Evolutionary conservation across 352 stramenopile species (phyloP).

Genomic region (Paralagenidium karlingii): DNA sequence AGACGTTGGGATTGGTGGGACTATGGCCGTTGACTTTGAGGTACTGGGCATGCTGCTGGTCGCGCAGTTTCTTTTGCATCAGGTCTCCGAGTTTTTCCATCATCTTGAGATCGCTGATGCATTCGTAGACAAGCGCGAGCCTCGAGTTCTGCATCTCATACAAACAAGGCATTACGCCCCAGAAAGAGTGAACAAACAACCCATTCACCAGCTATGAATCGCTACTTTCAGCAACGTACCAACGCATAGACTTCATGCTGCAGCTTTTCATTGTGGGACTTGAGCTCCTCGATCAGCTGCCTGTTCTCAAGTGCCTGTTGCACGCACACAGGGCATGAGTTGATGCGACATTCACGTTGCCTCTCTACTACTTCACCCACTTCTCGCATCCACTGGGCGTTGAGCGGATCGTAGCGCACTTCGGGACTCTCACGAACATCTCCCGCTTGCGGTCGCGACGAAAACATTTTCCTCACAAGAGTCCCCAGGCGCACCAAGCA

Average conservation of each 20-base stretch:
- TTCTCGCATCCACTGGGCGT: slow-evolving; percentile 59
- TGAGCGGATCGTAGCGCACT: slow-evolving; percentile 29
- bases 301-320: slow-evolving; percentile 32
- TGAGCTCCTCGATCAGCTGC: slow-evolving; percentile 34
- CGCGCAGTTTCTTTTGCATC: slow-evolving; percentile 47
- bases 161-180: too few relatives aligned
- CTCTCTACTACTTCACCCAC: too few relatives aligned
- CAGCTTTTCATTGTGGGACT: slow-evolving; percentile 40
- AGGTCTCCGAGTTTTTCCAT: slow-evolving; percentile 36
- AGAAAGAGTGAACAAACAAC: not conserved
- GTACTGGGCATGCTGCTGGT: slow-evolving; percentile 28
- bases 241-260: slow-evolving; percentile 40
- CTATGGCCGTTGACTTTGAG: slow-evolving; percentile 9
- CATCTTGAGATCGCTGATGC: slow-evolving; percentile 31
- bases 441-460: too few relatives aligned
- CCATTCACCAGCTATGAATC: not conserved
- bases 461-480: too few relatives aligned
- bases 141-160: slow-evolving; percentile 41
- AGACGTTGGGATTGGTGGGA: not conserved
- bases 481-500: too few relatives aligned
- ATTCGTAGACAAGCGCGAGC: slow-evolving; percentile 47
- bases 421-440: too few relatives aligned
- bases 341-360: too few relatives aligned
- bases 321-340: too few relatives aligned
- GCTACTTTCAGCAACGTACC: slow-evolving; percentile 8